Evolutionary conservation across 2,329 filamentous ascomycete genomes (phyloP).

Genomic region (Clarireedia homoeocarpa): DNA sequence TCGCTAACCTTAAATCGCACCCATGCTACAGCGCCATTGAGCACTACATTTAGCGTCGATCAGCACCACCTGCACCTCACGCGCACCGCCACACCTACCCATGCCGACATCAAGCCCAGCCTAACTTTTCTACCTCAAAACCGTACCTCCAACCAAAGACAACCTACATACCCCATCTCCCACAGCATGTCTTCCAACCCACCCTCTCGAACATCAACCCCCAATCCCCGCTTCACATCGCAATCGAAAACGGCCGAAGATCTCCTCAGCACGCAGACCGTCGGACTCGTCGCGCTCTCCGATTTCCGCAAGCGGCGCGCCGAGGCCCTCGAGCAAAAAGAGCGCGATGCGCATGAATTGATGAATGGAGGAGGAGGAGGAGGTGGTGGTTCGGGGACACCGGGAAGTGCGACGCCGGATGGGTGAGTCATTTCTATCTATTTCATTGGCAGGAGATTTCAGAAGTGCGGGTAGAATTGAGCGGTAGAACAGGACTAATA

Average conservation of each 20-base stretch:
- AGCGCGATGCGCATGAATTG: constrained; percentile 66
- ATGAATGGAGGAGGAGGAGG: constrained; percentile 30
- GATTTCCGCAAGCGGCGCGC: constrained; percentile 95
- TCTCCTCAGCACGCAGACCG: constrained; percentile 34
- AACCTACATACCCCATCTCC: neutral
- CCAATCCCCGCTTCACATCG: constrained; percentile 29
- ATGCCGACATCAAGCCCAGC: too few relatives aligned
- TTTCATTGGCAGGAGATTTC: constrained; percentile 9
- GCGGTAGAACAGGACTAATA: constrained; percentile 20
- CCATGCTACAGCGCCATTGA: too few relatives aligned
- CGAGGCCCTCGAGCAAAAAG: constrained; percentile 86
- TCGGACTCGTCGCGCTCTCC: constrained; percentile 83
- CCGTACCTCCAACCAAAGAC: neutral
- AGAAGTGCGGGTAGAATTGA: neutral
- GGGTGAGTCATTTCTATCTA: constrained; percentile 41
- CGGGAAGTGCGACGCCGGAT: constrained; percentile 32
- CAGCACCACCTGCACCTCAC: too few relatives aligned
- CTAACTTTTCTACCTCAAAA: too few relatives aligned
- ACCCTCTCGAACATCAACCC: constrained; percentile 23
- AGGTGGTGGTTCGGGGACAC: neutral
- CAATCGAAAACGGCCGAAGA: constrained; percentile 29
- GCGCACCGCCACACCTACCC: too few relatives aligned
- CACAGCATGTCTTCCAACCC: constrained; percentile 21
- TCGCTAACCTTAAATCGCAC: too few relatives aligned
- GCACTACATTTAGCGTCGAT: too few relatives aligned